Base-by-base conservation (phyloP, 2,329 filamentous ascomycete species). In the Cyphellophora attinorum region DNA sequence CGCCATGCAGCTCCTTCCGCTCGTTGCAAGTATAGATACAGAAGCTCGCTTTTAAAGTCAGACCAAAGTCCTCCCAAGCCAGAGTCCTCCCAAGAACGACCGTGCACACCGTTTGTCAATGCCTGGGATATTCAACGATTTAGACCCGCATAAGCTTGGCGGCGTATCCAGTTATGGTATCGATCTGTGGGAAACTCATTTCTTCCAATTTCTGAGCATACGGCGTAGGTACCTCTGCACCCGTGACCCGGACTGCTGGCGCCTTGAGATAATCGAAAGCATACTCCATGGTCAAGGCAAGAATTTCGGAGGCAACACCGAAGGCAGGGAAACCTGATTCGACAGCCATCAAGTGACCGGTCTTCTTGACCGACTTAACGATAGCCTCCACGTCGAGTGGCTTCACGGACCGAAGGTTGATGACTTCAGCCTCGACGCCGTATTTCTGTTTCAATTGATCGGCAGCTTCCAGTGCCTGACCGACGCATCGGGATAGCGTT, bases 311-410 rank as follows among this genome's bases (percentile, higher is more conserved):
- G 40, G 80, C 76, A 50, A 98, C 85, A 59, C 91, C 91, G 58
- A 88, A 98, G 54, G 85, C 84, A 45, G 91, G 91, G 76, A 88
- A 98, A 47, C 89, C 91, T 38, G 86, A 95, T 67, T 96, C 89
- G 50, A 98, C 85, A 27, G 78, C 79, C 61, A 98, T 74, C 44
- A 98, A 76, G 55, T 81, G 83, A 60, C 84, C 81, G 12, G 91
- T 98, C 81, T 98, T 98, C 83, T 98, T 96, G 59, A 98, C 80
- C 10, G 88, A 95, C 62, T 93, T 86, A 63, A 96, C 72, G 54
- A 98, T 96, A 48, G 85, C 74, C 64, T 96, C 88, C 40, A 98
- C 74, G 55, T 98, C 91, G 48, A 98, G 75, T 28, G 91, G 91
- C 74, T 96, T 98, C 67, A 98, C 69, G 50, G 88, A 95, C 54